These are phyloP conservation scores for Picochlorum sp. DNA, from an alignment of 139 green algal species.

Conservation along the genomic window DNA sequence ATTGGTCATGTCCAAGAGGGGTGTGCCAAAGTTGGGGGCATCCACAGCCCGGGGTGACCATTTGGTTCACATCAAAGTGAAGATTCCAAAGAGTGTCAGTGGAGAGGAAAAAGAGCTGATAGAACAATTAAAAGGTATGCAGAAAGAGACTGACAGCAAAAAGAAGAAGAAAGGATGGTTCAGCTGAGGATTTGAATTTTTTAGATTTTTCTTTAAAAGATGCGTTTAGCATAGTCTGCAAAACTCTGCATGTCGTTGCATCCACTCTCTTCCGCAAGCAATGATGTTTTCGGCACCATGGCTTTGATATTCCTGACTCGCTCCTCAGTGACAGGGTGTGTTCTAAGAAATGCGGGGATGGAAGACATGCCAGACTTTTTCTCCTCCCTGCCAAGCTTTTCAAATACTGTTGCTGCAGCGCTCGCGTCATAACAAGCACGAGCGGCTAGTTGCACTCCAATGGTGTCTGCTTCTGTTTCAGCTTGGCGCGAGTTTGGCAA, in stretches of 20 bases:
- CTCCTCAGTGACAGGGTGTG: constrained; percentile 60
- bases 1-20: constrained; percentile 94
- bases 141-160: constrained; percentile 4
- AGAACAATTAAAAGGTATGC: constrained; percentile 69
- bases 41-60: constrained; percentile 79
- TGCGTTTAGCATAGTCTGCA: not conserved
- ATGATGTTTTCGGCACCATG: constrained; percentile 2
- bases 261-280: not conserved
- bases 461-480: constrained; percentile 74
- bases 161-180: constrained; percentile 13
- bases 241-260: constrained; percentile 1
- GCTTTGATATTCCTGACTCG: constrained; percentile 35
- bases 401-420: constrained; percentile 28
- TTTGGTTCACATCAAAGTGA: constrained; percentile 63
- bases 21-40: constrained; percentile 82
- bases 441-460: constrained; percentile 63
- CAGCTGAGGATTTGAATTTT: constrained; percentile 4
- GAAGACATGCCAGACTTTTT: constrained; percentile 2
- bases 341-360: constrained; percentile 58
- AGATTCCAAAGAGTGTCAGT: constrained; percentile 79
- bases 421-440: constrained; percentile 61
- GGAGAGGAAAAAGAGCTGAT: constrained; percentile 84
- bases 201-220: not conserved
- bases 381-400: constrained; percentile 32
- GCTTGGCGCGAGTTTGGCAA: constrained; percentile 52